Base-by-base conservation (phyloP, 306 rosid species). In the Sindora glabra region DNA sequence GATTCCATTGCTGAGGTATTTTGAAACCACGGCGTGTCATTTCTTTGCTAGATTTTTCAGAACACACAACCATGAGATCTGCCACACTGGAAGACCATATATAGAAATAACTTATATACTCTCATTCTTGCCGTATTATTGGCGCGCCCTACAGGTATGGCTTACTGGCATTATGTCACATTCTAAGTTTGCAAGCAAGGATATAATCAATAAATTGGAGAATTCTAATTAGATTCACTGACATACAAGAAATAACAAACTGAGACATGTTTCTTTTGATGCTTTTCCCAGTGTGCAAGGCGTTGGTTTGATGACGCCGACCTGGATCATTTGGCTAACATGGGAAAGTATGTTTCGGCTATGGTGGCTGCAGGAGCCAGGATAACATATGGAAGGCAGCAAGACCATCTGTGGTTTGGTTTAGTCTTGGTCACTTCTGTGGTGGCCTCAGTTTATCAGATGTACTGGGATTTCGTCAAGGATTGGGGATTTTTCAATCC, bases 71-170 rank as follows among this genome's bases (percentile, higher is more conserved):
- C 62, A 72, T 2, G 74, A 71, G 17, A 37, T 77, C 24, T 94
- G 99, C 74, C 74, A 71, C 55, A 59, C 80, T 0, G 97, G 90
- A 64, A 89, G 72, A 54, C 21, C 71, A 13, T 86, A 40, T 39
- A 41, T 46, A 54, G 97, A 94, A 69, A 65, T 94, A 14, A 64
- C 79, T 45, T 94, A 94, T 22, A 69, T 84, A 27, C 82, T 89
- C 75, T 94, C 99, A 19, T 89, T 94, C 57, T 49, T 77, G 64
- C 99, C 99, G 3, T 94, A 94, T 33, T 86, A 71, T 57, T 94
- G 94, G 97, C 99, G 99, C 36, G 97, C 95, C 8, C 65, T 94
- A 97, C 99, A 94, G 76, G 99, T 94, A 68, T n/a, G n/a, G n/a
- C n/a, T n/a, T n/a, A n/a, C n/a, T n/a, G n/a, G n/a, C n/a, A n/a